Base-by-base conservation (phyloP, 2,329 filamentous ascomycete genomes). In the Exophiala phaeomuriformis region DNA sequence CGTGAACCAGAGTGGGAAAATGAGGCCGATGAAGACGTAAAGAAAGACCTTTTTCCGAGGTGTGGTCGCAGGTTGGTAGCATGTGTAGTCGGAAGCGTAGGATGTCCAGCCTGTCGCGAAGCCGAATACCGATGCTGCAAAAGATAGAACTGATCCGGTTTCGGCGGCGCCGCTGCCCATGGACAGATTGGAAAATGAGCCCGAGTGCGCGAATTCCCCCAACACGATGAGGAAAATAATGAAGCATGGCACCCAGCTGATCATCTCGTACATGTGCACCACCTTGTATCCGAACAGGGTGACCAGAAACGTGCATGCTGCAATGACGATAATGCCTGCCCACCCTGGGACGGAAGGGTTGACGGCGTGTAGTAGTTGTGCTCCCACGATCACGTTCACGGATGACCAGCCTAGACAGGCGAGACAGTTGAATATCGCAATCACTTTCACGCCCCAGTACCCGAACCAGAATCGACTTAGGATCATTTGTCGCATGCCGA, bases 401-500 rank as follows among this genome's bases (percentile, higher is more conserved):
- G 83, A 77, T 3, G 83, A 84, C 83, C 88, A 91, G 47, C 87
- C 87, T 3, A 89, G 67, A 36, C 52, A 57, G 10, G 57, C 52
- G n/a, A 60, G 51, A 28, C 40, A 49, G 33, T 57, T 57, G 47
- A 60, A 64, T 82, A 88, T 7, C 5, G 57, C 52, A 19, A 59
- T 79, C 61, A 87, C 68, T 67, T 85, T 86, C 32, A 82, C 81
- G n/a, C 77, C 78, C 60, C 79, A 83, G 69, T 80, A 87, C 5
- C 86, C 86, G 66, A 89, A 90, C 71, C 78, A 90, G 70, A 85
- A 90, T 35, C 86, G 77, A 7, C 84, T 83, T n/a, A 90, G 75
- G 1, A 90, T 84, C 83, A 90, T 89, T 65, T 90, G 87, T 51
- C 87, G 80, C 59, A 90, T 74, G 3, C 86, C 87, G 60, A 88